Conservation (phyloP, 1,284 basidiomycete species). For the Spongiforma sp. region DNA sequence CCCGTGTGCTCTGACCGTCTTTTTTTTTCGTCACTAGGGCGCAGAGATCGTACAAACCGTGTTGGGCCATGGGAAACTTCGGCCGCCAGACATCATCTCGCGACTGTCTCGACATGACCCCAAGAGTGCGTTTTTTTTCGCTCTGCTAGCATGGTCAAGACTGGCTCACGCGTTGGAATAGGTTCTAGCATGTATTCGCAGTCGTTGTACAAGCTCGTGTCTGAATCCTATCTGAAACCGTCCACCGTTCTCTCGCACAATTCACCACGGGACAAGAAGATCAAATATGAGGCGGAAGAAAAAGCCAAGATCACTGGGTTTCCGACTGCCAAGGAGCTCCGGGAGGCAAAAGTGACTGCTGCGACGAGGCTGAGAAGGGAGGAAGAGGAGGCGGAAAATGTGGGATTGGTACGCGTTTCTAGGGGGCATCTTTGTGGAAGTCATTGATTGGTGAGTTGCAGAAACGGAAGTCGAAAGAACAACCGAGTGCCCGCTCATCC, state of each 20-base stretch:
- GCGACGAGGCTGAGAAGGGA: slow-evolving; percentile 66
- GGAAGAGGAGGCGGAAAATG: slow-evolving; percentile 72
- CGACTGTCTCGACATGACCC: slow-evolving; percentile 55
- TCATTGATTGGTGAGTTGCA: slow-evolving; percentile 36
- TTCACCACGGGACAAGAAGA: slow-evolving; percentile 76
- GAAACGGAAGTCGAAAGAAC: slow-evolving; percentile 67
- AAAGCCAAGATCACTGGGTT: slow-evolving; percentile 72
- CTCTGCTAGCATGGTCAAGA: not conserved
- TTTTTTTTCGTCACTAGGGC: slow-evolving; percentile 50
- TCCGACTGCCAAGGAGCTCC: slow-evolving; percentile 76
- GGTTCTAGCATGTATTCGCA: slow-evolving; percentile 59
- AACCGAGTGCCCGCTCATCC: slow-evolving; percentile 47
- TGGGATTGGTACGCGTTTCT: slow-evolving; percentile 63
- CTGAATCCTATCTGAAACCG: slow-evolving; percentile 69
- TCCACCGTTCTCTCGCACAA: slow-evolving; percentile 73
- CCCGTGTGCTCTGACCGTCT: not conserved
- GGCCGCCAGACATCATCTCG: slow-evolving; percentile 72
- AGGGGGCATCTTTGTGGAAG: not conserved
- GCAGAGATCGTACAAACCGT: slow-evolving; percentile 77
- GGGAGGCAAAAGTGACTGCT: slow-evolving; percentile 70
- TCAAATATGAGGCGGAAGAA: slow-evolving; percentile 77
- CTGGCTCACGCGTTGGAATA: slow-evolving; percentile 30
- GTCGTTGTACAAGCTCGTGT: slow-evolving; percentile 68
- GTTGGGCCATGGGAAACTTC: slow-evolving; percentile 87
- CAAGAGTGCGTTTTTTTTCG: slow-evolving; percentile 54